phyloP scores from a whole-genome alignment of 1,284 basidiomycete genomes.

The Ustilago esculenta region DNA sequence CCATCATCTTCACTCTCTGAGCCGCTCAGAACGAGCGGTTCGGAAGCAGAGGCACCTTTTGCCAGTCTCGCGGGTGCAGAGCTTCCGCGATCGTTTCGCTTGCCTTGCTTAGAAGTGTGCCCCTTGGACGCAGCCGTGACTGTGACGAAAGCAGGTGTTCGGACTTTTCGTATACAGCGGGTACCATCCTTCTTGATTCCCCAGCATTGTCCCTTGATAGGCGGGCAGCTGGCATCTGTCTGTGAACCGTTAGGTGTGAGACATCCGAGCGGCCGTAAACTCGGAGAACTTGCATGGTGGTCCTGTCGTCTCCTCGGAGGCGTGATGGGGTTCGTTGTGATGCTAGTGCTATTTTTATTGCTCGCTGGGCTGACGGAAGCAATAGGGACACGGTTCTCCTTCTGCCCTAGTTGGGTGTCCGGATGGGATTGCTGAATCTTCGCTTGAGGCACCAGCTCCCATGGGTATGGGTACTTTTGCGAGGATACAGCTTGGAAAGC shows the following conservation, averaged over 20 bases:
- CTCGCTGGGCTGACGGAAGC: too few species aligned
- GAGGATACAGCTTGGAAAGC: background rate
- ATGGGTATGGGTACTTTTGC: slow-evolving; percentile 6
- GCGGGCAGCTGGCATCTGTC: slow-evolving; percentile 10
- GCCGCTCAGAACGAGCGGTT: slow-evolving; percentile 19
- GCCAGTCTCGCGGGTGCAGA: slow-evolving; percentile 7
- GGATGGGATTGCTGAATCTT: background rate
- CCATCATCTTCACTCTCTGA: too few species aligned
- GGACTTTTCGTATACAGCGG: slow-evolving; percentile 40
- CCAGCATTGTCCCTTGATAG: slow-evolving; percentile 49
- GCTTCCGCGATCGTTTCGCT: background rate
- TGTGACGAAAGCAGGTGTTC: background rate
- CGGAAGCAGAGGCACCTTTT: background rate
- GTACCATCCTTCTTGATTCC: slow-evolving; percentile 51
- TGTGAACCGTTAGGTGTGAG: slow-evolving; percentile 19
- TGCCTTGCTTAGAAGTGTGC: too few species aligned
- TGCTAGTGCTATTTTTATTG: too few species aligned
- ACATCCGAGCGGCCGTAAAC: too few species aligned
- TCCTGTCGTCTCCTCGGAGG: too few species aligned
- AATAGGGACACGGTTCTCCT: too few species aligned
- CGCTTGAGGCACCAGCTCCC: slow-evolving; percentile 31
- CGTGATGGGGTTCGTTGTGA: too few species aligned
- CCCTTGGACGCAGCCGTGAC: too few species aligned
- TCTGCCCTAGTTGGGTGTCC: too few species aligned
- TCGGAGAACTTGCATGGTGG: too few species aligned